A percentile compares a stretch with the other conserved stretches of the same genome.
Conservation (phyloP, 2,329 filamentous ascomycete genomes). For the Penicillium paneum region DNA sequence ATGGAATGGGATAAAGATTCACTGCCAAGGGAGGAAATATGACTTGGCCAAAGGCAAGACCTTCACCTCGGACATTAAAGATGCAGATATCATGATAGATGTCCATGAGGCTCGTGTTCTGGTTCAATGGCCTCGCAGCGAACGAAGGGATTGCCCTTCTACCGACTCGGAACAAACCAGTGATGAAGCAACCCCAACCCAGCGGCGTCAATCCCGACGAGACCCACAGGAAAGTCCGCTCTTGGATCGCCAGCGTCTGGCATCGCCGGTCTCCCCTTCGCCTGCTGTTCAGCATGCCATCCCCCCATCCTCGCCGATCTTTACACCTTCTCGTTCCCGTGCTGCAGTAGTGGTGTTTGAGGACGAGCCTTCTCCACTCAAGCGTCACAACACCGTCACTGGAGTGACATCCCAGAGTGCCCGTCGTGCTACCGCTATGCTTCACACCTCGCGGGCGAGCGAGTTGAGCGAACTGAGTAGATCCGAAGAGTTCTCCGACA, state of each 20-base stretch:
- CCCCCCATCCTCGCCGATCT: conserved; percentile 41
- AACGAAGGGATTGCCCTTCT: conserved; percentile 53
- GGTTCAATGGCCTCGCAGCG: conserved; percentile 73
- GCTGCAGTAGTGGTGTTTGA: conserved; percentile 65
- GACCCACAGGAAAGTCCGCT: conserved; percentile 45
- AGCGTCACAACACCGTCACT: conserved; percentile 30
- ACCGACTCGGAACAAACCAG: conserved; percentile 66
- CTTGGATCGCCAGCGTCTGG: conserved; percentile 60
- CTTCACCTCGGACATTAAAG: conserved; percentile 85
- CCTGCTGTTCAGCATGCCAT: conserved; percentile 51
- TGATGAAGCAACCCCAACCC: conserved; percentile 54
- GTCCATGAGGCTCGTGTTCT: conserved; percentile 89
- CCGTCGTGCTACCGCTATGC: conserved; percentile 32
- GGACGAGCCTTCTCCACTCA: conserved; percentile 60
- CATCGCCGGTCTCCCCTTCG: conserved; percentile 74
- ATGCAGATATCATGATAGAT: conserved; percentile 88
- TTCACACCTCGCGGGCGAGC: conserved; percentile 34
- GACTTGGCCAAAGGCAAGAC: conserved; percentile 83
- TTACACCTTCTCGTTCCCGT: conserved; percentile 45
- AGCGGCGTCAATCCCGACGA: conserved; percentile 28
- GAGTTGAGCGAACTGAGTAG: conserved; percentile 37
- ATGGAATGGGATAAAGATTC: conserved; percentile 92
- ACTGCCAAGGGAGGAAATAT: conserved; percentile 84
- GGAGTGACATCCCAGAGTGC: conserved; percentile 33
- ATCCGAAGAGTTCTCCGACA: conserved; percentile 67